Evolutionary conservation across 768 basidiomycete species (phyloP), one percentile per base, ranked within the genome.

Genomic region (Amanita fuliginea): DNA sequence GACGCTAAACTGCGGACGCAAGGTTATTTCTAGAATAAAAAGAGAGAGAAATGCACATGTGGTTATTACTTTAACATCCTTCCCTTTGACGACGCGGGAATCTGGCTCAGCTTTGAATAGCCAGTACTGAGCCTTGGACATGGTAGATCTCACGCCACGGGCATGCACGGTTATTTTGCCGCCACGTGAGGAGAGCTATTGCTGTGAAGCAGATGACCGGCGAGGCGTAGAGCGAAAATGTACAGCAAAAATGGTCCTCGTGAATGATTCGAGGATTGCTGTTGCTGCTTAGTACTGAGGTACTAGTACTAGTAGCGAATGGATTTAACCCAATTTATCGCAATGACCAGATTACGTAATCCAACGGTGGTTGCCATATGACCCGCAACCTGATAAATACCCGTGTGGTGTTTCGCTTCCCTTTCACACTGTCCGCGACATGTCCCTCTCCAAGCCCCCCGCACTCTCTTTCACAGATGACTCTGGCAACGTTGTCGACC

Each of bases 91-190:
- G 41, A 90, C 59, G 48, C 88, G 81, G 13, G 86, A 78, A 53
- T 91, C 83, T 7, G 89, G 89, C 62, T 91, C 89, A 3, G 89
- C 89, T 63, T 92, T 91, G 64, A 89, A 75, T 19, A 92, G 74
- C 86, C 88, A 92, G 49, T 67, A 72, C 16, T 43, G 42, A 47
- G 62, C 67, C 28, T 49, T 35, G 19, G 55, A 24, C 47, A 55
- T 10, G 46, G 9, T 1, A 9, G 1, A 21, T 26, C 42, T 24
- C 42, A 51, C 42, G 49, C 39, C 39, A 42, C 39, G 30, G 46
- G 3, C 39, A n/a, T 13, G 30, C 24, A n/a, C 39, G 39, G 19
- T 5, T 8, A 40, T 40, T 40, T 40, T 11, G 39, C 39, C 18
- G 19, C 21, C 9, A n/a, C n/a, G n/a, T n/a, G n/a, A n/a, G n/a